Percentiles rank a stretch among this genome's conserved stretches.
Conservation (phyloP, 129 eudicot genomes). For the Flaveria brownii region DNA sequence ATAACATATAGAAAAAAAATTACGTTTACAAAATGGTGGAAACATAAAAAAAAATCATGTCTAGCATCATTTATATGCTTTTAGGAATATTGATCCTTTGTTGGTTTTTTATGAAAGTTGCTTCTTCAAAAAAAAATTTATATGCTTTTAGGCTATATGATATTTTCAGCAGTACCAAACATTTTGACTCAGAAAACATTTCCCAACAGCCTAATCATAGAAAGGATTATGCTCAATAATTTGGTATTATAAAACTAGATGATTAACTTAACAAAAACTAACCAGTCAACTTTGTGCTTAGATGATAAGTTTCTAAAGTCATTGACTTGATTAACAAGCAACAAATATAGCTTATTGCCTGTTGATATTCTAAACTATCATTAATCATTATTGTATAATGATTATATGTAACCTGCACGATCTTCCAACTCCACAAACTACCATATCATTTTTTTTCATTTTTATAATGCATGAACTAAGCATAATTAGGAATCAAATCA, state of each 20-base stretch:
- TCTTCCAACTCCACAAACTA: conserved; percentile 7
- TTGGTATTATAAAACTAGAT: background rate
- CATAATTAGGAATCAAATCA: conserved; percentile 9
- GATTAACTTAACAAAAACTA: background rate
- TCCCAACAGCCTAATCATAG: background rate
- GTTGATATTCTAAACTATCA: background rate
- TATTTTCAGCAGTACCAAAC: too few species aligned
- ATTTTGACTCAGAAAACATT: background rate
- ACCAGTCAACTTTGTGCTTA: background rate
- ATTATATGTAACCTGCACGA: conserved; percentile 16
- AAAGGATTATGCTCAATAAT: background rate
- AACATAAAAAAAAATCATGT: too few species aligned
- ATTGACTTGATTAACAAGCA: background rate
- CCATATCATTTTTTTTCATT: conserved; percentile 1
- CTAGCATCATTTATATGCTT: too few species aligned
- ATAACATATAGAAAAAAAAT: too few species aligned
- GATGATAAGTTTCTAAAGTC: conserved; percentile 9
- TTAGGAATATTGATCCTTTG: too few species aligned
- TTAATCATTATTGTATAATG: background rate
- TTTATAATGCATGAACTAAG: conserved; percentile 11
- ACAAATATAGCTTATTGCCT: background rate
- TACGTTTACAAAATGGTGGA: too few species aligned
- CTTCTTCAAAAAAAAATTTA: too few species aligned
- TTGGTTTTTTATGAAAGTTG: too few species aligned
- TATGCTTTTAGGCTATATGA: too few species aligned